Conservation (phyloP, 1,139 yeast species). For the Taphrina flavorubra region DNA sequence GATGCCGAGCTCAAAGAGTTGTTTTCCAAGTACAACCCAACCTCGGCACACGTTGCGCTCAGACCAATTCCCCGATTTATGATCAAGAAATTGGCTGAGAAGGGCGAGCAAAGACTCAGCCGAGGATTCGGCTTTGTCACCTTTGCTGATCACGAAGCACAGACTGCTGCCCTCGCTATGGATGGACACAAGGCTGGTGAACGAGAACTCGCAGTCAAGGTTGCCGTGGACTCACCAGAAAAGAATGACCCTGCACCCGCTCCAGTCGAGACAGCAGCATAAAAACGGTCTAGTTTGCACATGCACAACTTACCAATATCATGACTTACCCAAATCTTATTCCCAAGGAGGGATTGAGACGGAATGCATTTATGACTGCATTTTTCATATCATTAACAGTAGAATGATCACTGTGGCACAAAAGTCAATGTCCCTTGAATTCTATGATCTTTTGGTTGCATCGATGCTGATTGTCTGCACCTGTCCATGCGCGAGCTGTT, state of each 20-base stretch:
- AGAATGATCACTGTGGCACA: constrained; percentile 3
- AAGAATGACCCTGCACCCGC: constrained; percentile 5
- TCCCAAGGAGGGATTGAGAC: not conserved
- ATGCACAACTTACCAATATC: constrained; percentile 11
- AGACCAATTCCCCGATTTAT: constrained; percentile 56
- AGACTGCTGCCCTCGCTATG: constrained; percentile 57
- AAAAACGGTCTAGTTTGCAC: not conserved
- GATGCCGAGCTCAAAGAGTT: constrained; percentile 47
- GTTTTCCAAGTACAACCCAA: constrained; percentile 54
- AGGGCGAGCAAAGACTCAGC: constrained; percentile 50
- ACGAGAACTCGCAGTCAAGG: constrained; percentile 42
- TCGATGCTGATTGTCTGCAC: not conserved
- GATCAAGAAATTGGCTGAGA: constrained; percentile 52
- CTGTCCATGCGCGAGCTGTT: not conserved
- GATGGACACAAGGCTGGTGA: constrained; percentile 52
- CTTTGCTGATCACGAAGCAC: constrained; percentile 56
- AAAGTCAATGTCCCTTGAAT: not conserved
- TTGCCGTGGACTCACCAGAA: constrained; percentile 41
- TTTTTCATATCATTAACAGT: constrained; percentile 9
- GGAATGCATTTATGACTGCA: constrained; percentile 15
- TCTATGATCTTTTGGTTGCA: not conserved
- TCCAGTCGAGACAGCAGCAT: constrained; percentile 6
- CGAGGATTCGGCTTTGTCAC: constrained; percentile 63
- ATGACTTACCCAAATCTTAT: constrained; percentile 15
- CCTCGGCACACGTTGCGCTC: constrained; percentile 47